Percentiles rank a stretch among this genome's conserved stretches.
Conservation (phyloP, 352 stramenopile species). For the Pythium brachiatum region DNA sequence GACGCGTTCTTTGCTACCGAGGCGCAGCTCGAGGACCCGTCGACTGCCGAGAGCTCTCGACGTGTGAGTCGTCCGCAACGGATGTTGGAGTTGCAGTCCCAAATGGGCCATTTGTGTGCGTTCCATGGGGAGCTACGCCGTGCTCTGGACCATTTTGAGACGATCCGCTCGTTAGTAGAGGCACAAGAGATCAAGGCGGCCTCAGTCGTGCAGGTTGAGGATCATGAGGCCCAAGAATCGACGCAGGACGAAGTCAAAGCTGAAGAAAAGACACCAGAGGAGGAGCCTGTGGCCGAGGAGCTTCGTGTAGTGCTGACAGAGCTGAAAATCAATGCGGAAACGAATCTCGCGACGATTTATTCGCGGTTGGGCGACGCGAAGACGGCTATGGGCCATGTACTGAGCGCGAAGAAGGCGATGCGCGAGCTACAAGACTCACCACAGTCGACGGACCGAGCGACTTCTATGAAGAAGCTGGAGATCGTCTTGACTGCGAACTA, state of each 20-base stretch:
- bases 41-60: neutral
- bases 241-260: neutral
- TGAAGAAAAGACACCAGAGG: neutral
- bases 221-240: neutral
- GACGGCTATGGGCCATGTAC: conserved; percentile 37
- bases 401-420: conserved; percentile 35
- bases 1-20: conserved; percentile 10
- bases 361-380: conserved; percentile 31
- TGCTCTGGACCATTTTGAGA: conserved; percentile 37
- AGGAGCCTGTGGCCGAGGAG: neutral
- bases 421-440: conserved; percentile 4
- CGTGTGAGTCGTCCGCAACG: conserved; percentile 10
- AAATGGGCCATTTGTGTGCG: conserved; percentile 35
- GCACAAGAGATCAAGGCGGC: neutral
- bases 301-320: conserved; percentile 21
- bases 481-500: conserved; percentile 41
- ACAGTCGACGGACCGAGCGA: neutral
- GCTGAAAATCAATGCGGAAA: conserved; percentile 36
- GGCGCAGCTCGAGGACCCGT: neutral
- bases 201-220: neutral
- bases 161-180: conserved; percentile 10
- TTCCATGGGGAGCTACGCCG: conserved; percentile 31
- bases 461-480: conserved; percentile 18
- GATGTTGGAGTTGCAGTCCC: conserved; percentile 28
- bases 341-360: conserved; percentile 35